Evolutionary conservation across 2,329 filamentous ascomycete genomes (phyloP), one percentile per base, ranked within the genome.

Genomic region (Ceratocystis cubensis): DNA sequence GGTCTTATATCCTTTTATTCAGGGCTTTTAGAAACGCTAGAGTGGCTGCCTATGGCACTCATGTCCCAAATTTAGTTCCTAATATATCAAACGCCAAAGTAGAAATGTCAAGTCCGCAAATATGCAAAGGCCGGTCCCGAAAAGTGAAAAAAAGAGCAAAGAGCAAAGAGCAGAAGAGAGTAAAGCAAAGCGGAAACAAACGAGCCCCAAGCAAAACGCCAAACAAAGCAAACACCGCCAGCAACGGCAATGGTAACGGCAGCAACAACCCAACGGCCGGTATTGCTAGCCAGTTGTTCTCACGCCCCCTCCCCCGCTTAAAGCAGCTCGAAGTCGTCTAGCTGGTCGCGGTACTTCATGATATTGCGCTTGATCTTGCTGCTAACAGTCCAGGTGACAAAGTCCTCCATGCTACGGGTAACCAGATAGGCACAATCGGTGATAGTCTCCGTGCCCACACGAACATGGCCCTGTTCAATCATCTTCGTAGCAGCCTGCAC

Each of bases 321-420:
- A 72, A 96, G 78, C 74, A 96, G 78, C 78, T 97, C 93, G 73
- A 96, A 97, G 77, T 97, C 93, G 77, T 97, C 93, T 77, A 96
- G 77, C 80, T 96, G 90, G 76, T 96, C 91, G 72, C 91, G 85
- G 75, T 96, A 97, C 77, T 89, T 90, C 84, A 96, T 87, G 70
- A 96, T 96, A 74, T 91, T 94, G 74, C 88, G 84, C 87, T 96
- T 96, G 75, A 97, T 92, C 88, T 96, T 96, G 76, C 90, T 95
- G 68, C 90, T 91, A 72, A 95, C 89, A 8, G 93, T 88, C 93
- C 93, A 97, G 0, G 93, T 96, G 20, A 97, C 88, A 75, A 95
- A 96, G 77, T 97, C 93, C 77, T 97, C 93, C 82, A 96, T 90
- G 69, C 85, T 89, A 70, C 92, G 82, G 46, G 90, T 94, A 6